These are phyloP conservation scores for Hepatocystis sp. DNA, from an alignment of 169 alveolate genomes.

Conservation along the genomic window DNA sequence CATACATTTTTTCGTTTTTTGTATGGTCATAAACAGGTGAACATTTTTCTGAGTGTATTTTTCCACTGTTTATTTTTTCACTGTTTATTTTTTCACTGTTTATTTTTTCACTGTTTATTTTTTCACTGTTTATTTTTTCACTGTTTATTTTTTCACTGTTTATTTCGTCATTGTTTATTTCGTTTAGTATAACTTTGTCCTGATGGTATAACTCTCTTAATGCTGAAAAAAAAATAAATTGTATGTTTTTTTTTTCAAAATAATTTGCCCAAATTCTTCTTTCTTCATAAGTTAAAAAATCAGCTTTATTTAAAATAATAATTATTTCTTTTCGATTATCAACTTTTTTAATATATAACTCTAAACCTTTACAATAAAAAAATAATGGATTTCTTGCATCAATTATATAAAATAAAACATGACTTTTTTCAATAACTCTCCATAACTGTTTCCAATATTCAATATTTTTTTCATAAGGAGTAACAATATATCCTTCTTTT, in stretches of 20 bases:
- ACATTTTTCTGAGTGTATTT: slow-evolving; percentile 1
- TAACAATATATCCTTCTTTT: slow-evolving; percentile 91
- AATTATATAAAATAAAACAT: slow-evolving; percentile 94
- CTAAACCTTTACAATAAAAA: slow-evolving; percentile 92
- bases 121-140: slow-evolving; percentile 38
- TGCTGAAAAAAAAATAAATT: slow-evolving; percentile 95
- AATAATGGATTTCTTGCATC: slow-evolving; percentile 99
- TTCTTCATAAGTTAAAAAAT: slow-evolving; percentile 91
- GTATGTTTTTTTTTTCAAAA: slow-evolving; percentile 89
- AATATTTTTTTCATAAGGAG: slow-evolving; percentile 99
- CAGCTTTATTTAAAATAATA: slow-evolving; percentile 96
- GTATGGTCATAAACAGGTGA: too few species aligned
- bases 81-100: slow-evolving; percentile 12
- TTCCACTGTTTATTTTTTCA: slow-evolving; percentile 37
- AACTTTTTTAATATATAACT: slow-evolving; percentile 92
- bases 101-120: not conserved
- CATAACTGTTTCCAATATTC: slow-evolving; percentile 99
- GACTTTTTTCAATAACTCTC: slow-evolving; percentile 98
- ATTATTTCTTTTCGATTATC: slow-evolving; percentile 90
- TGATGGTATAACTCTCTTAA: slow-evolving; percentile 68
- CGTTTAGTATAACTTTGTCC: slow-evolving; percentile 1
- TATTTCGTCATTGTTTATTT: not conserved
- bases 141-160: slow-evolving; percentile 12
- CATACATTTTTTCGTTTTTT: not conserved
- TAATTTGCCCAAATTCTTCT: slow-evolving; percentile 94